Conservation (phyloP, 345 rosid species). For the Citropsis articulata region DNA sequence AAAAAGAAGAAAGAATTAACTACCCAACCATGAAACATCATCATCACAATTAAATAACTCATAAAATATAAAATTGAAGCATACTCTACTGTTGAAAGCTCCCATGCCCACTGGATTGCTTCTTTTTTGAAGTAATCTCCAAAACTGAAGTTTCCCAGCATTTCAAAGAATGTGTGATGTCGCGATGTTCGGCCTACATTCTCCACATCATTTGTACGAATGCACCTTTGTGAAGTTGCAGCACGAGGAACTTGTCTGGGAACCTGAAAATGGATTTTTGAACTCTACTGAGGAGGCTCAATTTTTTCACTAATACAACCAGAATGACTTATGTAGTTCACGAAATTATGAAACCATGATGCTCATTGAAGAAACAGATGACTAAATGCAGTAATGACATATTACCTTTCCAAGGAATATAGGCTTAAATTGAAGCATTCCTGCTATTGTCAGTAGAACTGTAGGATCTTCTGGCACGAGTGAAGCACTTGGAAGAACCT, state of each 20-base stretch:
- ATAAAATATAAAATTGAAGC: slow-evolving; percentile 22
- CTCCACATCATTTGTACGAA: slow-evolving; percentile 91
- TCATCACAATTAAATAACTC: background rate
- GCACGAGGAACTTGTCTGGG: slow-evolving; percentile 84
- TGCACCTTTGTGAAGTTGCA: slow-evolving; percentile 84
- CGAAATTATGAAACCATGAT: background rate
- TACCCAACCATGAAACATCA: background rate
- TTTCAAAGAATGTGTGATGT: slow-evolving; percentile 95
- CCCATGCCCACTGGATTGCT: slow-evolving; percentile 97
- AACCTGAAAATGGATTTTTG: slow-evolving; percentile 39
- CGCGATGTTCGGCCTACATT: slow-evolving; percentile 89
- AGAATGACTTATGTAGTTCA: background rate
- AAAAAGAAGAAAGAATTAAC: background rate
- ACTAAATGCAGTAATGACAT: background rate
- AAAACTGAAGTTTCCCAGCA: slow-evolving; percentile 96
- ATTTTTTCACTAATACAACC: background rate
- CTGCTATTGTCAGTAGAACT: slow-evolving; percentile 89
- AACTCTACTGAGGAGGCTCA: slow-evolving; percentile 7
- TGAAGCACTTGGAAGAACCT: slow-evolving; percentile 82
- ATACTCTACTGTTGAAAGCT: slow-evolving; percentile 81
- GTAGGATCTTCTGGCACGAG: slow-evolving; percentile 98
- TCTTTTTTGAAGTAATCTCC: slow-evolving; percentile 97
- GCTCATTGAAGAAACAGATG: background rate
- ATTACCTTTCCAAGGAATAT: slow-evolving; percentile 86
- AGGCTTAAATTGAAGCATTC: slow-evolving; percentile 98